Evolutionary conservation across 2,329 filamentous ascomycete genomes (phyloP), one percentile per base, ranked within the genome.

Genomic region (Aaosphaeria arxii): DNA sequence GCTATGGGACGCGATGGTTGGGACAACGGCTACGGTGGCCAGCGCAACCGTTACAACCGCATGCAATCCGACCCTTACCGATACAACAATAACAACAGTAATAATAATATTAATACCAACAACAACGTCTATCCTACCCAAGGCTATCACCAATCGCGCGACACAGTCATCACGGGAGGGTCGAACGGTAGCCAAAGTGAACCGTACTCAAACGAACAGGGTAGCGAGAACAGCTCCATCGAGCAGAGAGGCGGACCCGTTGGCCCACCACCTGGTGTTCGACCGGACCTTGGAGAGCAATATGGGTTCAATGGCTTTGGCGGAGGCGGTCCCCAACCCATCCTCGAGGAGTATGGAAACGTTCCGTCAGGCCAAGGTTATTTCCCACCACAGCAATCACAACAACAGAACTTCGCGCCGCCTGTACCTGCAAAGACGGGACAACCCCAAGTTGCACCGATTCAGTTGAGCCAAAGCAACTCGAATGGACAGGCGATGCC

Each of bases 201-300:
- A 49, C 85, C 85, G 9, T 85, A 94, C 69, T 86, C 86, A 55
- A 95, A 90, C 50, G 91, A 96, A 65, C 91, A 89, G 74, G 94
- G 88, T 73, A 96, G 91, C 64, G 88, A 96, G 65, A 95, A 95
- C 73, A 95, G 89, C 73, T 95, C 90, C 1, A 83, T 95, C 58
- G 89, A 96, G 65, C 85, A 89, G 11, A 9, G 39, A 9, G 39
- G 39, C 9, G 41, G 41, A 9, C 41, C 41, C 9, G 41, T 43
- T 11, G 13, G 33, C 52, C 76, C 85, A 33, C 80, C 81, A 59
- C 72, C 54, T 5, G 63, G 61, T 7, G 46, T 40, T 4, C 54
- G 70, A 36, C 69, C 70, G 42, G 61, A 72, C 38, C 40, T 67
- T 47, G 61, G 63, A 42, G 59, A 71, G 44, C 62, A 73, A 48